Evolutionary conservation across 257 asterid genomes (phyloP).

Genomic region (Leptodermis oblonga): DNA sequence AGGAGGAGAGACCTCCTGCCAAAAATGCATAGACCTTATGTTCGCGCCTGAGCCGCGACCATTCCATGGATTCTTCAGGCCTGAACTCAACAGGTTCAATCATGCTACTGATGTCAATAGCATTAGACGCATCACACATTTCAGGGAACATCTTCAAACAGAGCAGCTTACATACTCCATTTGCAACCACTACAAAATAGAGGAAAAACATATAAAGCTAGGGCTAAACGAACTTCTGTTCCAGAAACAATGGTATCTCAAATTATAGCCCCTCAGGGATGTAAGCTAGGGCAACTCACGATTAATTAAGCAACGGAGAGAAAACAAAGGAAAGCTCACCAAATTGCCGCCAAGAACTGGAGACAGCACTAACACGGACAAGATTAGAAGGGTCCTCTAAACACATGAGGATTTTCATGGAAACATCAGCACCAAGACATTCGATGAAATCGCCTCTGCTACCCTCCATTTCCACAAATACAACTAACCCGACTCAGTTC

Average conservation of each 20-base stretch:
- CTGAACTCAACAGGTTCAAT: slow-evolving; percentile 26
- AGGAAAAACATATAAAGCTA: not conserved
- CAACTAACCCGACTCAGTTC: slow-evolving; percentile 7
- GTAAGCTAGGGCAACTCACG: not conserved
- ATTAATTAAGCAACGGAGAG: not conserved
- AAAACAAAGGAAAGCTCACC: slow-evolving; percentile 38
- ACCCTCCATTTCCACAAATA: slow-evolving; percentile 29
- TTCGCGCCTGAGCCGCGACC: slow-evolving; percentile 39
- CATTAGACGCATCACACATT: slow-evolving; percentile 30
- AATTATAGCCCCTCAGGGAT: too few relatives aligned
- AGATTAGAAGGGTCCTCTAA: slow-evolving; percentile 73
- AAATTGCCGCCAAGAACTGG: slow-evolving; percentile 63
- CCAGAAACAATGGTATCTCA: not conserved
- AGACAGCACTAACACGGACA: slow-evolving; percentile 59
- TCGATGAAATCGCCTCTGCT: slow-evolving; percentile 49
- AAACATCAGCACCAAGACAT: slow-evolving; percentile 58
- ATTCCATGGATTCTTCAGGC: slow-evolving; percentile 25
- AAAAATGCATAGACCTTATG: slow-evolving; percentile 57
- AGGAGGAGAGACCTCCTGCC: slow-evolving; percentile 35
- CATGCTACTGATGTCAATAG: slow-evolving; percentile 28
- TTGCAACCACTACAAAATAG: slow-evolving; percentile 51
- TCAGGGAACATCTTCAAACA: slow-evolving; percentile 60
- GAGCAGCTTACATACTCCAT: slow-evolving; percentile 55
- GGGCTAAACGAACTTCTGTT: not conserved
- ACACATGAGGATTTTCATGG: slow-evolving; percentile 42